Evolutionary conservation across 257 asterid genomes (phyloP).

Genomic region (Capsicum rhomboideum): DNA sequence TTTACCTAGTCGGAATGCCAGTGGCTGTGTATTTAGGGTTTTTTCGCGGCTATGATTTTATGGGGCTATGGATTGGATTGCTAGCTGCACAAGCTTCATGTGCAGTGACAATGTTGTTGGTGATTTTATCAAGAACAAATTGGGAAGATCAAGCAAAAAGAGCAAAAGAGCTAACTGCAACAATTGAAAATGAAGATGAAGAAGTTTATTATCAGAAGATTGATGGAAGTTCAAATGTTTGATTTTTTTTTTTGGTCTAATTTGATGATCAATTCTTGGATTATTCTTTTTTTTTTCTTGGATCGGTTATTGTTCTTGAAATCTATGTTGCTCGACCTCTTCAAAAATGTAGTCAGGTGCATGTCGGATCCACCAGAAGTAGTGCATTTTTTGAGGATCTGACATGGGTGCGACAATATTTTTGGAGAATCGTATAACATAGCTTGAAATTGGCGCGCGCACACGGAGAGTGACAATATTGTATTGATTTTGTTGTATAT

Average conservation of each 20-base stretch:
- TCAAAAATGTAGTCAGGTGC: background rate
- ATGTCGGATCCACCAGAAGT: background rate
- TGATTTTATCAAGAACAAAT: conserved; percentile 31
- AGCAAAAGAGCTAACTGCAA: conserved; percentile 37
- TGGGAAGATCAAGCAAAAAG: conserved; percentile 45
- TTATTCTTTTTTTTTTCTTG: background rate
- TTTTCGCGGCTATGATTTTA: conserved; percentile 24
- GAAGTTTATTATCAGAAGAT: background rate
- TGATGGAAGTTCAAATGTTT: background rate
- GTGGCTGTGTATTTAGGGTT: conserved; percentile 38
- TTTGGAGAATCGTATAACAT: background rate
- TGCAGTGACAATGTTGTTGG: conserved; percentile 37
- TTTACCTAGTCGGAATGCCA: conserved; percentile 55
- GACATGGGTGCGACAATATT: background rate
- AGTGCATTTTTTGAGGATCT: background rate
- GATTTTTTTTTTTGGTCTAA: background rate
- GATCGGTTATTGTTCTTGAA: background rate
- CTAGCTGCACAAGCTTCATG: conserved; percentile 53
- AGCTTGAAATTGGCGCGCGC: background rate
- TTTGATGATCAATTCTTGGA: background rate
- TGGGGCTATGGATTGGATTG: conserved; percentile 53
- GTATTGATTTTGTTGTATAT: background rate
- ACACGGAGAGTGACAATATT: background rate
- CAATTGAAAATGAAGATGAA: conserved; percentile 8
- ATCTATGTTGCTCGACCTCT: background rate